Evolutionary conservation across 2,329 filamentous ascomycete species (phyloP), one percentile per base, ranked within the genome.

Genomic region (Scytalidium sp.): DNA sequence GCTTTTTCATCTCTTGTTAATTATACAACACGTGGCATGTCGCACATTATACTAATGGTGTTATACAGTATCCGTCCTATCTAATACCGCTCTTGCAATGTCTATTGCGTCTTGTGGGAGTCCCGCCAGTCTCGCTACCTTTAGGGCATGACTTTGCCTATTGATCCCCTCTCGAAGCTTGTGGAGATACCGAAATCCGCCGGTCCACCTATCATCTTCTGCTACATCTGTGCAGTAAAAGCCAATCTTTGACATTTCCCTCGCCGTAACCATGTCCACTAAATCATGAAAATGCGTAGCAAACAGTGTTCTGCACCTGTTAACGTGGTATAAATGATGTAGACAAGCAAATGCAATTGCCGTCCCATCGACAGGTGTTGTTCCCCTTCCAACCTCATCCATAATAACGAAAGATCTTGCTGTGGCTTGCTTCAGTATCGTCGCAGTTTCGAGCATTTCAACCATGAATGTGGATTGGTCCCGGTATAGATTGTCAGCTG

Each of bases 401-500:
- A 99, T 97, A 67, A 99, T 93, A 53, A 94, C 93, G 61, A 99
- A 95, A 0, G 88, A 94, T 20, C 86, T 80, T 1, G 84, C 72
- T 1, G 93, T 97, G 0, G 94, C 93, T 57, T 88, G 79, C 53
- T 87, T 88, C 46, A 99, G 78, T 47, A 99, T 99, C 21, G 87
- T 80, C 2, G 93, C 92, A 19, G 94, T 96, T 70, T 99, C 94
- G 2, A 97, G 79, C 94, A 99, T 99, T 72, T 99, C 94, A 1
- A 97, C 90, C 94, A 99, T 97, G 70, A 99, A 99, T 0, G 95
- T 99, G 47, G 90, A 96, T 68, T 97, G 92, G 71, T 96, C 88
- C 45, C 84, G 83, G 72, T 88, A 97, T n/a, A 99, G 76, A 65
- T 96, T 93, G 67, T 99, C 95, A 2, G 93, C 94, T 1, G 91